phyloP scores from a whole-genome alignment of 2,329 filamentous ascomycete genomes.

The Colletotrichum coccodes region DNA sequence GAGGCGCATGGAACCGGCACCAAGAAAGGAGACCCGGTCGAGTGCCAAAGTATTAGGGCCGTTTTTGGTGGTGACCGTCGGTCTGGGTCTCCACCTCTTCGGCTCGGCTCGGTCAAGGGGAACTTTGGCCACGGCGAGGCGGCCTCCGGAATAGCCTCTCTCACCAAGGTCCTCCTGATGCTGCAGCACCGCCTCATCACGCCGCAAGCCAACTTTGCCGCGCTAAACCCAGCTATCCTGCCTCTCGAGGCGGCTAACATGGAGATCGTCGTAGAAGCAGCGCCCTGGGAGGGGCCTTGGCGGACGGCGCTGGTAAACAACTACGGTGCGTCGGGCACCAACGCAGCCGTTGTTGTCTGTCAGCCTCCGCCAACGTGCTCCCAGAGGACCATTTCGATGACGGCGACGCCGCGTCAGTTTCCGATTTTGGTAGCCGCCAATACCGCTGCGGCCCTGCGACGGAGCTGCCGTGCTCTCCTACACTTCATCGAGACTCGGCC shows the following conservation, averaged over 20 bases:
- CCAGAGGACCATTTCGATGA: not conserved
- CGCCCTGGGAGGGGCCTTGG: not conserved
- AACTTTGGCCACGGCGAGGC: slow-evolving; percentile 33
- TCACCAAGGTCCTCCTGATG: slow-evolving; percentile 40
- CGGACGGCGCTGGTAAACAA: slow-evolving; percentile 46
- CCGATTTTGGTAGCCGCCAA: not conserved
- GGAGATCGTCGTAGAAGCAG: not conserved
- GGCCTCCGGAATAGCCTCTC: slow-evolving; percentile 34
- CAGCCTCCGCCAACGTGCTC: not conserved
- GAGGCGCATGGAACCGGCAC: slow-evolving; percentile 54
- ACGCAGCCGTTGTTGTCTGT: slow-evolving; percentile 37
- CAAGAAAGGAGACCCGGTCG: slow-evolving; percentile 40
- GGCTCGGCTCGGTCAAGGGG: slow-evolving; percentile 32
- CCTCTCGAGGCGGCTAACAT: not conserved
- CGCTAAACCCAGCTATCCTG: slow-evolving; percentile 59
- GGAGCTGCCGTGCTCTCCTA: not conserved
- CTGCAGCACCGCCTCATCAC: slow-evolving; percentile 37
- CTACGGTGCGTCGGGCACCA: slow-evolving; percentile 44
- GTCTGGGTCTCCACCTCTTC: slow-evolving; percentile 40
- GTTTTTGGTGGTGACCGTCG: slow-evolving; percentile 12
- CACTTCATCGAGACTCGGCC: not conserved
- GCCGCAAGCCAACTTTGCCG: slow-evolving; percentile 52
- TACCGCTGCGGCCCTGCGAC: not conserved
- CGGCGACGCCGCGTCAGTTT: not conserved
- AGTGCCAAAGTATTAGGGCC: slow-evolving; percentile 32